Percentiles rank a stretch among this genome's conserved stretches.
phyloP scores from a whole-genome alignment of 305 asterid species.

The Plantago coronopus region DNA sequence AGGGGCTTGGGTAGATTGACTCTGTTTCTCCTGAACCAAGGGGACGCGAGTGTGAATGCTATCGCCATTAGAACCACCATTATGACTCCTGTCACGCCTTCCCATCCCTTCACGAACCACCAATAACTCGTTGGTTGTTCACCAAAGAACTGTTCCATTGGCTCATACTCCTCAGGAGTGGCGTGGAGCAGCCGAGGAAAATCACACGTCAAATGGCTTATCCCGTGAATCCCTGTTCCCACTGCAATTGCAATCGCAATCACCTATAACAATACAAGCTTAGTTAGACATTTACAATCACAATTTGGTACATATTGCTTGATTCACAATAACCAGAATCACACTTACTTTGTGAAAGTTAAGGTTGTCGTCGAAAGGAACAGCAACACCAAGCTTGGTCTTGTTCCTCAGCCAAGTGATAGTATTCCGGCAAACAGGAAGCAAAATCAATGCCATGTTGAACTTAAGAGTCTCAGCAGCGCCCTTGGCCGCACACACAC shows the following conservation, averaged over 20 bases:
- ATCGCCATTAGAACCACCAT: constrained; percentile 51
- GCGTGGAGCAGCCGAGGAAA: constrained; percentile 47
- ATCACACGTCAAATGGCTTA: constrained; percentile 55
- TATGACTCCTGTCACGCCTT: constrained; percentile 50
- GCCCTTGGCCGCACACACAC: constrained; percentile 53
- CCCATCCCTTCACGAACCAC: constrained; percentile 37
- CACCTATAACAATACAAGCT: constrained; percentile 25
- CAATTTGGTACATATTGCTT: too few relatives aligned
- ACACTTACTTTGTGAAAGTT: constrained; percentile 51
- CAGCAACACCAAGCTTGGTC: constrained; percentile 34
- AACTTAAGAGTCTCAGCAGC: constrained; percentile 63
- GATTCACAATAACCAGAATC: too few relatives aligned
- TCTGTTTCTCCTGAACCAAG: constrained; percentile 49
- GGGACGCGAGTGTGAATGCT: constrained; percentile 52
- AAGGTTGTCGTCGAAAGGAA: constrained; percentile 59
- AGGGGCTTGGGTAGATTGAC: constrained; percentile 47
- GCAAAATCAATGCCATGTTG: constrained; percentile 52
- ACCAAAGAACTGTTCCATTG: constrained; percentile 21
- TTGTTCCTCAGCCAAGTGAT: constrained; percentile 52
- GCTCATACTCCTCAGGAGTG: constrained; percentile 21
- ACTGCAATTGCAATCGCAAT: constrained; percentile 48
- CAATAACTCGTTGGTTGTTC: constrained; percentile 40
- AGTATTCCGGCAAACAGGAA: constrained; percentile 60
- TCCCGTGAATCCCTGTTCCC: constrained; percentile 54
- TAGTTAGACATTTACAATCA: constrained; percentile 1